Conservation (phyloP, 768 basidiomycete species). For the Lentinula aciculospora region DNA sequence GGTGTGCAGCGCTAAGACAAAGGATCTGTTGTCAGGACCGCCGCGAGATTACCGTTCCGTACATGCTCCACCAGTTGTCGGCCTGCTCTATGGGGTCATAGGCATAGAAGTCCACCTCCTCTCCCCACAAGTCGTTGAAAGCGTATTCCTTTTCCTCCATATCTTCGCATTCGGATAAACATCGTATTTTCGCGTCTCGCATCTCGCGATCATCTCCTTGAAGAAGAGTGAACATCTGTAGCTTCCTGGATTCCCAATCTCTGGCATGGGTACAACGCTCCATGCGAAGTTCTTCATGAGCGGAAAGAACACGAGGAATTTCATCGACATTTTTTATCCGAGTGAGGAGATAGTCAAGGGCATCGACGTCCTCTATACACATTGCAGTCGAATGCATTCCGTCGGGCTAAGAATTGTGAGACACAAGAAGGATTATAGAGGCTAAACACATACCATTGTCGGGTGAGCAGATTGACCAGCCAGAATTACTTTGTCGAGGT, state of each 20-base stretch:
- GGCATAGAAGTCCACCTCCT: slow-evolving; percentile 41
- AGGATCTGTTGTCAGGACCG: not conserved
- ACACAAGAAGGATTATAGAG: not conserved
- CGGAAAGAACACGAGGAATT: slow-evolving; percentile 43
- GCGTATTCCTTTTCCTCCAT: slow-evolving; percentile 40
- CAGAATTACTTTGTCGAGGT: slow-evolving; percentile 39
- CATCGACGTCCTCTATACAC: slow-evolving; percentile 58
- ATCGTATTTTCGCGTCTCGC: slow-evolving; percentile 37
- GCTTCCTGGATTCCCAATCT: slow-evolving; percentile 38
- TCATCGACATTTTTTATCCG: slow-evolving; percentile 41
- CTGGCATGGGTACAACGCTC: slow-evolving; percentile 42
- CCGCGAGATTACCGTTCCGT: slow-evolving; percentile 26
- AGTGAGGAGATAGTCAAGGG: slow-evolving; percentile 54
- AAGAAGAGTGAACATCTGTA: slow-evolving; percentile 38
- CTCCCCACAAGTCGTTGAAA: slow-evolving; percentile 46
- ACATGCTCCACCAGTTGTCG: slow-evolving; percentile 61
- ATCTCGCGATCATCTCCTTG: slow-evolving; percentile 35
- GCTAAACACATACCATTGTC: slow-evolving; percentile 30
- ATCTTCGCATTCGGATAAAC: slow-evolving; percentile 24
- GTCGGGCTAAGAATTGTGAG: slow-evolving; percentile 35
- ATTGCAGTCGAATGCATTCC: slow-evolving; percentile 46
- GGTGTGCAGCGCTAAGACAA: not conserved
- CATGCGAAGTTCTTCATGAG: slow-evolving; percentile 55
- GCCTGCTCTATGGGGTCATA: slow-evolving; percentile 52
- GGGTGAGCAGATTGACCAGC: slow-evolving; percentile 64